A percentile compares a stretch with the other conserved stretches of the same genome.
phyloP scores from a whole-genome alignment of 2,329 filamentous ascomycete genomes.

The Aspergillus sp. region DNA sequence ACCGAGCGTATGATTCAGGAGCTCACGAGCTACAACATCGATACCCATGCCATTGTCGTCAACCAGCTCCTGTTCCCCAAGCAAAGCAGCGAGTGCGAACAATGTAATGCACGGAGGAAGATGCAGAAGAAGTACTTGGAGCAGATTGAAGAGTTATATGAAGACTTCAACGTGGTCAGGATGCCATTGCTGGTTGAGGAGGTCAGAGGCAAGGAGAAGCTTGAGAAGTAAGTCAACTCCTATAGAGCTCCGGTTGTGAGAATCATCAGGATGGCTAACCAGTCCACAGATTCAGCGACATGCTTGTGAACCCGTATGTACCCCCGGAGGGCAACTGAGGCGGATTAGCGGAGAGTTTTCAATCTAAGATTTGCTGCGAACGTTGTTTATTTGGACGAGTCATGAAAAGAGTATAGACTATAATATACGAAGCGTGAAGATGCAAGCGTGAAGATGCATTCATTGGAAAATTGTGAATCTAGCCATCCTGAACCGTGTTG shows the following conservation, averaged over 20 bases:
- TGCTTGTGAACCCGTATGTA: slow-evolving; percentile 52
- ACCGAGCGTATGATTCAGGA: slow-evolving; percentile 99
- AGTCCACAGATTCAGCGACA: slow-evolving; percentile 48
- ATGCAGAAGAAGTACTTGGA: slow-evolving; percentile 99
- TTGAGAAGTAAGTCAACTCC: too few relatives aligned
- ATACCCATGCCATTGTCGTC: slow-evolving; percentile 96
- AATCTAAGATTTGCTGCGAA: slow-evolving; percentile 17
- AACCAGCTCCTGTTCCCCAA: slow-evolving; percentile 96
- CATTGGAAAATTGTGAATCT: background rate
- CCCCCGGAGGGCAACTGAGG: slow-evolving; percentile 41
- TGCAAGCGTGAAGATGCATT: slow-evolving; percentile 17
- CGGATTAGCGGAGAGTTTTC: slow-evolving; percentile 20
- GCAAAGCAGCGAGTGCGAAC: slow-evolving; percentile 80
- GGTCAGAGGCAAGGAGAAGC: slow-evolving; percentile 88
- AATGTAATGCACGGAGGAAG: slow-evolving; percentile 90
- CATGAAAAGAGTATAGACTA: slow-evolving; percentile 43
- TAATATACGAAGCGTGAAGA: slow-evolving; percentile 30
- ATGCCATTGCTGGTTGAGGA: slow-evolving; percentile 97
- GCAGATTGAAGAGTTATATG: slow-evolving; percentile 97
- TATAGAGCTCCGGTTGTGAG: background rate
- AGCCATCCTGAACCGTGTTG: background rate
- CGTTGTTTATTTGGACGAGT: slow-evolving; percentile 32
- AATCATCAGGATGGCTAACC: slow-evolving; percentile 16
- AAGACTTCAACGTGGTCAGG: slow-evolving; percentile 98
- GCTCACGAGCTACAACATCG: slow-evolving; percentile 86